phyloP scores from a whole-genome alignment of 768 basidiomycete genomes.

The Suillus subaureus region DNA sequence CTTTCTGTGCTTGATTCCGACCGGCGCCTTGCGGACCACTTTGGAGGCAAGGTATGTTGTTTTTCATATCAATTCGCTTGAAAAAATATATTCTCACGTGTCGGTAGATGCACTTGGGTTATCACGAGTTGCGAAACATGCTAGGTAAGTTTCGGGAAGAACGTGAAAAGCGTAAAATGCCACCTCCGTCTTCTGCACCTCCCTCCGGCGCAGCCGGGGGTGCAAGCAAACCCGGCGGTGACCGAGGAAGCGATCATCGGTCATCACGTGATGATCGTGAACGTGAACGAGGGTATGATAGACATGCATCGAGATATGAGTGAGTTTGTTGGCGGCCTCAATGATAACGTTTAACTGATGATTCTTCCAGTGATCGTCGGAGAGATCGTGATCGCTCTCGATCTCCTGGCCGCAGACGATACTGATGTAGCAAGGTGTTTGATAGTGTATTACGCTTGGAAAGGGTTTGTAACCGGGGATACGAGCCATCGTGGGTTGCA shows the following conservation, averaged over 20 bases:
- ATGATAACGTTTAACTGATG: conserved; percentile 24
- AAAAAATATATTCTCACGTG: conserved; percentile 32
- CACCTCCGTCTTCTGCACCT: conserved; percentile 45
- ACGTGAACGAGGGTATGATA: conserved; percentile 69
- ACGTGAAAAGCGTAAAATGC: conserved; percentile 77
- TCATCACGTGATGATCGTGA: conserved; percentile 65
- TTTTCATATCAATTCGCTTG: conserved; percentile 15
- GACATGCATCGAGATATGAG: conserved; percentile 73
- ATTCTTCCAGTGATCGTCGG: conserved; percentile 57
- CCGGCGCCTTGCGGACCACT: conserved; percentile 97
- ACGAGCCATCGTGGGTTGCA: conserved; percentile 21
- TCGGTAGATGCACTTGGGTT: conserved; percentile 95
- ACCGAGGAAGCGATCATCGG: conserved; percentile 56
- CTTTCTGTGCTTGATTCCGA: conserved; percentile 97
- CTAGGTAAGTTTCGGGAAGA: conserved; percentile 89
- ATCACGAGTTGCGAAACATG: conserved; percentile 97
- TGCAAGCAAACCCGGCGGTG: conserved; percentile 43
- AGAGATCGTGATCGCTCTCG: conserved; percentile 74
- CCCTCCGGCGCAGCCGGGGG: conserved; percentile 39
- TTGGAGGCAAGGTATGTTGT: conserved; percentile 91
- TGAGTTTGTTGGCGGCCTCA: conserved; percentile 40
- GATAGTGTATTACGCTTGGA: conserved; percentile 4
- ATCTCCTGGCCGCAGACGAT: conserved; percentile 67
- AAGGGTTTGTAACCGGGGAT: conserved; percentile 6
- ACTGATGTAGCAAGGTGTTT: conserved; percentile 35